phyloP scores from a whole-genome alignment of 1,284 basidiomycete genomes.

The Inonotus hispidus region DNA sequence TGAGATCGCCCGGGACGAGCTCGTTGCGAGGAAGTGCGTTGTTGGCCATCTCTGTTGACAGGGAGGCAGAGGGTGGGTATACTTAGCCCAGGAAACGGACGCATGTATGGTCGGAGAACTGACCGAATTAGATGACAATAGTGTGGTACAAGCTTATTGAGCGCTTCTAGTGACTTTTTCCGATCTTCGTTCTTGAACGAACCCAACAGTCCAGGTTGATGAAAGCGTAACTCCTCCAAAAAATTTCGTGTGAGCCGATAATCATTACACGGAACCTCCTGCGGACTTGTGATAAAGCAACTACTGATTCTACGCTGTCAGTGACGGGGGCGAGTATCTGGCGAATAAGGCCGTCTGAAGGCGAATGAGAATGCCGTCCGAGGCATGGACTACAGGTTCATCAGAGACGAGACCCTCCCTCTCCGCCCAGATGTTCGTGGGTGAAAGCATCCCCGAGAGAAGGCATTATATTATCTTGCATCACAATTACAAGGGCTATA shows the following conservation, averaged over 20 bases:
- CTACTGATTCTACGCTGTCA: not conserved
- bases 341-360: not conserved
- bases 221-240: not conserved
- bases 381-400: too few species aligned
- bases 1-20: constrained; percentile 91
- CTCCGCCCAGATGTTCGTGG: too few species aligned
- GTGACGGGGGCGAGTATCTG: not conserved
- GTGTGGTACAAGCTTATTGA: constrained; percentile 95
- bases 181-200: constrained; percentile 92
- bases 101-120: not conserved
- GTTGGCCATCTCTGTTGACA: constrained; percentile 61
- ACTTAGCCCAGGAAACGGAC: not conserved
- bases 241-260: not conserved
- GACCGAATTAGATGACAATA: constrained; percentile 78
- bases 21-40: constrained; percentile 84
- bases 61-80: constrained; percentile 3
- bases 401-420: too few species aligned
- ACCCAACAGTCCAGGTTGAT: constrained; percentile 59
- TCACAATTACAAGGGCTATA: too few species aligned
- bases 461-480: too few species aligned
- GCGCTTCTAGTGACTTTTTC: constrained; percentile 92
- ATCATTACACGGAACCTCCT: not conserved
- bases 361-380: not conserved
- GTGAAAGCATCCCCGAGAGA: too few species aligned
- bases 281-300: not conserved